Percentiles rank a stretch among this genome's conserved stretches.
Evolutionary conservation across 371 early-diverging fungal genomes (phyloP).

Genomic region (Actinomortierella ambigua): DNA sequence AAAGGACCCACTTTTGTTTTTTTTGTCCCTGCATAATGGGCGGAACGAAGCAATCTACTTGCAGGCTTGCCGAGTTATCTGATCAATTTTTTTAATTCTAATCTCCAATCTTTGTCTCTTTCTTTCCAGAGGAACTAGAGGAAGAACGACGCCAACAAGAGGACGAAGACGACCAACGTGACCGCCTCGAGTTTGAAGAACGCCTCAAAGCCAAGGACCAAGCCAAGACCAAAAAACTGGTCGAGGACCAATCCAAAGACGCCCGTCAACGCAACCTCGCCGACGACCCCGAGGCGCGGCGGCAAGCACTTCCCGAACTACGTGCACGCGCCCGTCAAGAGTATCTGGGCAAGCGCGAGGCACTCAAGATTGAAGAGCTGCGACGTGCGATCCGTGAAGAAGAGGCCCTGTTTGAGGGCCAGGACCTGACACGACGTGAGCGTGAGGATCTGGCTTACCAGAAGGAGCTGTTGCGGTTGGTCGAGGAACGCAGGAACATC

Average conservation of each 20-base stretch:
- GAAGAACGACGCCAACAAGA: slow-evolving; percentile 53
- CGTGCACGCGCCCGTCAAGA: slow-evolving; percentile 88
- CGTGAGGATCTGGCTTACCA: slow-evolving; percentile 78
- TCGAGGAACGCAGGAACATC: slow-evolving; percentile 84
- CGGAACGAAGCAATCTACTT: neutral
- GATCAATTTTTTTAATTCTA: neutral
- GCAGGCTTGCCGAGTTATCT: too few relatives aligned
- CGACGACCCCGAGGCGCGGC: slow-evolving; percentile 76
- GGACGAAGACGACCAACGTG: slow-evolving; percentile 69
- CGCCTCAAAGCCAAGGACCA: slow-evolving; percentile 85
- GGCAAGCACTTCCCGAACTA: slow-evolving; percentile 67
- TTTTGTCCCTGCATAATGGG: too few relatives aligned
- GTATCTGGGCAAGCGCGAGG: slow-evolving; percentile 89
- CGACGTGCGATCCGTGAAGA: slow-evolving; percentile 86
- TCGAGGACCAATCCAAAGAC: slow-evolving; percentile 80
- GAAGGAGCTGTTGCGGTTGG: slow-evolving; percentile 79
- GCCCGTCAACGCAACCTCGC: slow-evolving; percentile 84
- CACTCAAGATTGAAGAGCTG: slow-evolving; percentile 78
- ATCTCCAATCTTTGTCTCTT: neutral
- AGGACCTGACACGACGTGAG: slow-evolving; percentile 82
- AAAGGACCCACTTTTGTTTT: too few relatives aligned
- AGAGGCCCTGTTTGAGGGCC: slow-evolving; percentile 78
- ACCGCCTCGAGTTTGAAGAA: slow-evolving; percentile 91
- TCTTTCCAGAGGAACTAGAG: slow-evolving; percentile 26
- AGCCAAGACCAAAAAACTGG: slow-evolving; percentile 77